Conservation (phyloP, 306 rosid genomes). For the Lathyrus sativus region DNA sequence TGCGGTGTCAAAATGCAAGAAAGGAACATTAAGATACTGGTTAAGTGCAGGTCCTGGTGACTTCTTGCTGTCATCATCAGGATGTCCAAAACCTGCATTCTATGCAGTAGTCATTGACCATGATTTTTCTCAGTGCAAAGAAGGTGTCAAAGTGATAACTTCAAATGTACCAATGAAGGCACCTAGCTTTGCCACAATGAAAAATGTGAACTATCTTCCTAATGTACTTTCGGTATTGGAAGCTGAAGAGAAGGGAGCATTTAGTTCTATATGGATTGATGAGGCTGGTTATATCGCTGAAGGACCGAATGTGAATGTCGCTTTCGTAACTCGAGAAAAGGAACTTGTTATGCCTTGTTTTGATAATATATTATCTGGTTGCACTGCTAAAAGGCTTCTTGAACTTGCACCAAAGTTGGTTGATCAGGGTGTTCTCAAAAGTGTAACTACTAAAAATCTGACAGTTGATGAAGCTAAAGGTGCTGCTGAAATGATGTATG, state of each 20-base stretch:
- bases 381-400: constrained; percentile 81
- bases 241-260: constrained; percentile 87
- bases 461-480: constrained; percentile 66
- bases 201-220: constrained; percentile 91
- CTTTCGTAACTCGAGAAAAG: constrained; percentile 74
- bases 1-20: constrained; percentile 69
- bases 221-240: constrained; percentile 77
- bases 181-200: constrained; percentile 66
- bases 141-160: constrained; percentile 83
- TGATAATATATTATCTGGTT: constrained; percentile 69
- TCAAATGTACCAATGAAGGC: constrained; percentile 77
- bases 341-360: constrained; percentile 80
- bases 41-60: constrained; percentile 90
- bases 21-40: constrained; percentile 85
- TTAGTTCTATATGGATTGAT: constrained; percentile 84
- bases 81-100: constrained; percentile 65
- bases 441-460: constrained; percentile 48
- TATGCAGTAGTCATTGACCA: constrained; percentile 82
- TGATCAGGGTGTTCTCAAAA: constrained; percentile 60
- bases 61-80: constrained; percentile 73
- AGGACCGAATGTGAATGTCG: constrained; percentile 96
- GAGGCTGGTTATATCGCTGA: constrained; percentile 83
- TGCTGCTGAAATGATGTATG: constrained; percentile 86
- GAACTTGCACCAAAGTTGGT: constrained; percentile 71
- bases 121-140: constrained; percentile 62